Evolutionary conservation across 306 rosid species (phyloP), one percentile per base, ranked within the genome.

Genomic region (Ormosia emarginata): DNA sequence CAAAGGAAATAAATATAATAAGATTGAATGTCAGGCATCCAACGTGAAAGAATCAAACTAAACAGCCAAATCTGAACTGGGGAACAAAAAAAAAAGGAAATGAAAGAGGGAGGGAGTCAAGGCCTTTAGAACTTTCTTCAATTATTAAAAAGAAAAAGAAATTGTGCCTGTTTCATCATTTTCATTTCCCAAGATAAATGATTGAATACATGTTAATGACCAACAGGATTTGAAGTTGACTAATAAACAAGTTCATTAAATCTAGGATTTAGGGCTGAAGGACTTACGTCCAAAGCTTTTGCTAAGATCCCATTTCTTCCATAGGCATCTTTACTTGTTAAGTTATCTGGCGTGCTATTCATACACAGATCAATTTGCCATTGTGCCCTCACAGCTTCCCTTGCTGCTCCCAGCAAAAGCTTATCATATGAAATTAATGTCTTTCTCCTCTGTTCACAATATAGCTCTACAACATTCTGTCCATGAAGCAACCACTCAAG

Each of bases 401-500:
- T 85, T 78, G 97, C 98, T 68, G 97, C 94, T 81, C 86, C 91
- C 32, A 95, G 91, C 83, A 95, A 85, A 70, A 93, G 83, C 85
- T 89, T 92, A 83, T 93, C 99, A 13, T 85, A 79, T 77, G 99
- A 93, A 79, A 95, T 47, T 33, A 83, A 83, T 39, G 94, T 93
- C 85, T 85, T 93, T 84, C 90, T 88, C 84, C 86, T 86, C 65
- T 78, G 83, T 81, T 87, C 87, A 66, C 74, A 61, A 85, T 90
- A 91, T 61, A 79, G 72, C 78, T 93, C 96, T 17, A 86, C 89
- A 67, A 87, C 90, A 77, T 85, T 83, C 88, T 61, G 89, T 67
- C 99, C 99, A 40, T 82, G 88, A 80, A 90, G 93, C 83, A 95
- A 85, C 99, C 98, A 95, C 59, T 89, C 93, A 46, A 95, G 80